Evolutionary conservation across 495 filamentous ascomycete species (phyloP), one percentile per base, ranked within the genome.

Genomic region (Filosporella fistucella): DNA sequence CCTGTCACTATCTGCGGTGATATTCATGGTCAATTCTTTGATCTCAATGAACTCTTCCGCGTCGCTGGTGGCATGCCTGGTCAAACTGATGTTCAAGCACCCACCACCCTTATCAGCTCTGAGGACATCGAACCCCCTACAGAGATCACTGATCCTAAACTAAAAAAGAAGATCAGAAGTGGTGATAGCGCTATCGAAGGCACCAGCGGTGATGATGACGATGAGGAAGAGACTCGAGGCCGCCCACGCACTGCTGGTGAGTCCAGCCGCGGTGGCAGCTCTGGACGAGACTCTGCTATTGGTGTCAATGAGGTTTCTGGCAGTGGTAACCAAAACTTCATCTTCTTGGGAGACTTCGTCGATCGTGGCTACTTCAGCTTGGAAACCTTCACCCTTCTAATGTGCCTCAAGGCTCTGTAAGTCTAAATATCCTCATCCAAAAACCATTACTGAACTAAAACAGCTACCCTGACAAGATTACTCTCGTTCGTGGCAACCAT

Each of bases 21-120:
- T 63, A 96, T 98, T 57, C 93, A 98, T 68, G 93, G 93, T 59
- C 93, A 98, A 70, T 98, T 96, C 68, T 98, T 97, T 75, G 93
- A 98, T 66, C 76, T 98, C 6, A 79, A 97, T 40, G 93, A 98
- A 67, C 81, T 98, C 23, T 98, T 98, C 70, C 85, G 88, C 33
- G 91, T 98, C 5, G 90, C 90, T 17, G 93, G 93, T 41, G 93
- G 93, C 47, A 93, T 96, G 82, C 93, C 93, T 12, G 84, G 87
- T 52, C 83, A 91, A 54, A 77, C 78, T 11, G 73, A 78, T 29
- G 76, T 77, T 2, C 77, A 86, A 55, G 62, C 73, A 4, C 85
- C 87, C 8, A 30, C 51, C 6, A 73, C 78, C 5, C 73, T 88
- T 20, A 91, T 96, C 53, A 88, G 76, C 18, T 84, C 88, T 12